Conservation (phyloP, 176 grass and related monocot species). For the Oryza brachyantha region DNA sequence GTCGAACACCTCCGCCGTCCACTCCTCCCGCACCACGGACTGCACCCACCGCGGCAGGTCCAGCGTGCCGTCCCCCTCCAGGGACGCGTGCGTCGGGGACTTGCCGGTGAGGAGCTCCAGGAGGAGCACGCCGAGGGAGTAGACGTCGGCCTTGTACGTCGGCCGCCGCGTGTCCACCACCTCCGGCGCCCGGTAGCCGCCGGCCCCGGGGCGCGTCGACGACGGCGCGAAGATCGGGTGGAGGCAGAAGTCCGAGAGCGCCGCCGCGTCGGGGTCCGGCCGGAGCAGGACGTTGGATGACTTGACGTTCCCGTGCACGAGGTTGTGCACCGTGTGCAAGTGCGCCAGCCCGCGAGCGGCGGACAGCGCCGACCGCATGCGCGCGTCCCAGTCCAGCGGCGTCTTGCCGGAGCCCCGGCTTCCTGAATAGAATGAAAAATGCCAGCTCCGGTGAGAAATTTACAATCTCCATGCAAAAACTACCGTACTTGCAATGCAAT, state of each 20-base stretch:
- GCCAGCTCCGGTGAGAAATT: constrained; percentile 22
- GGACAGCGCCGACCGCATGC: constrained; percentile 69
- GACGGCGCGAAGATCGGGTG: constrained; percentile 67
- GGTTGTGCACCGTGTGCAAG: constrained; percentile 59
- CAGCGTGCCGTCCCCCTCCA: constrained; percentile 74
- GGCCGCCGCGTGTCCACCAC: constrained; percentile 70
- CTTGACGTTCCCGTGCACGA: constrained; percentile 86
- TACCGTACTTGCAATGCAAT: neutral
- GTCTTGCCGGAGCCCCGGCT: constrained; percentile 71
- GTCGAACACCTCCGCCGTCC: constrained; percentile 99
- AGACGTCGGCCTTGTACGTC: constrained; percentile 83
- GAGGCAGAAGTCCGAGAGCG: constrained; percentile 72
- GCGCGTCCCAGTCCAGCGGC: constrained; percentile 88
- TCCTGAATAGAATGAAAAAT: constrained; percentile 46
- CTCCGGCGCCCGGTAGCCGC: constrained; percentile 89
- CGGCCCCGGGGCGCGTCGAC: constrained; percentile 31
- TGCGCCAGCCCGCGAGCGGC: constrained; percentile 75
- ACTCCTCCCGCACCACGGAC: constrained; percentile 96
- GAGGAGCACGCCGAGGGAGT: constrained; percentile 84
- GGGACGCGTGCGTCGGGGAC: constrained; percentile 70
- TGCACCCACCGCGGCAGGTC: constrained; percentile 96
- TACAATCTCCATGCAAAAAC: neutral
- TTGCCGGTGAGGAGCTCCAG: constrained; percentile 91
- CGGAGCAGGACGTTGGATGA: constrained; percentile 94
- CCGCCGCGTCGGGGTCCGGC: constrained; percentile 58